Evolutionary conservation across 345 rosid species (phyloP), one percentile per base, ranked within the genome.

Genomic region (Citrus reticulata): DNA sequence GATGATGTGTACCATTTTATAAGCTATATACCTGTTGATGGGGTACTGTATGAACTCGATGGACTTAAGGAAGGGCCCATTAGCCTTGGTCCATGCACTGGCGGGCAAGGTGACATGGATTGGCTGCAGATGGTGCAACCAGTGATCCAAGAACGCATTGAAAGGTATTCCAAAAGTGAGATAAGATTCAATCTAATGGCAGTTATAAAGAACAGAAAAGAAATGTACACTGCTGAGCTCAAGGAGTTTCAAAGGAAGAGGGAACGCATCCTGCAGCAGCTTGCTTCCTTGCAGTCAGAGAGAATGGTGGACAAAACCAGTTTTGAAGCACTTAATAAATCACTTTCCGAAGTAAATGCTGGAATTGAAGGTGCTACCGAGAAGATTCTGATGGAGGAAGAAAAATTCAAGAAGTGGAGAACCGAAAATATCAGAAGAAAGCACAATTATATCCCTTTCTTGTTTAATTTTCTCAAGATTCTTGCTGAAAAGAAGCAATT

Each of bases 401-500:
- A 96, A 78, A 96, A 96, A 78, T 96, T 90, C 84, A 93, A 89
- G 89, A 94, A 90, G 80, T 96, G 99, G 99, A 96, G 90, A 80
- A 96, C 97, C 0, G 99, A 96, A 83, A 96, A 96, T 73, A 87
- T 93, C 29, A 82, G 99, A 24, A 84, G 99, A 90, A 96, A 96
- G 86, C 98, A 96, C 85, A 96, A 96, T 79, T 96, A 96, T 84
- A 96, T 96, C 67, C 99, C 99, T 19, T 94, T 96, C 78, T 75
- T 96, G 83, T 96, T 96, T 76, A 94, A 94, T 83, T 96, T 96
- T 86, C 95, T 96, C 61, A 96, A 96, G 86, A 90, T 94, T 85
- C 98, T 96, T 13, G 98, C 99, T 0, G 99, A 94, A 84, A 96
- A 96, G 94, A 96, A 94, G 93, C 99, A 96, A 87, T 83, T 96